Conservation (phyloP, 1,139 yeast species). For the Ashbya aceris region DNA sequence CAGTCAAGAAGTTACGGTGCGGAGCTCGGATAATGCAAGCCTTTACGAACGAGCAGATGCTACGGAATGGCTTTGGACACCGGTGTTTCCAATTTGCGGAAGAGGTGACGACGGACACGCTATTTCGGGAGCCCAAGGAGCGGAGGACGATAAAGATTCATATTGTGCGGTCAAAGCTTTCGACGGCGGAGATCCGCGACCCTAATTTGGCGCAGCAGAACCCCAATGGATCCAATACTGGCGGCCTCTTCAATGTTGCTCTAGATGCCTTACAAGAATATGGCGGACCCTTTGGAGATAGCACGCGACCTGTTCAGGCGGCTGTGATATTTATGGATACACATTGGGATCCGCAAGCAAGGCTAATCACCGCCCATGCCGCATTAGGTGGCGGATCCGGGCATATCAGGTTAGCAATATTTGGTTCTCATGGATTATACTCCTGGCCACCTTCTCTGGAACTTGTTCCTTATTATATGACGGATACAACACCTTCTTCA, state of each 20-base stretch:
- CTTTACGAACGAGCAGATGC: conserved; percentile 86
- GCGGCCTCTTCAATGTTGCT: conserved; percentile 73
- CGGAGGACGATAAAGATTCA: conserved; percentile 72
- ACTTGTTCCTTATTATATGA: conserved; percentile 54
- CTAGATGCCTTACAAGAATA: conserved; percentile 51
- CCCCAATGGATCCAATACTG: conserved; percentile 56
- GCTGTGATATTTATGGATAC: conserved; percentile 81
- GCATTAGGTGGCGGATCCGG: conserved; percentile 86
- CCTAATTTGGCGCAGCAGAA: conserved; percentile 86
- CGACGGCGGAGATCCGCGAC: conserved; percentile 65
- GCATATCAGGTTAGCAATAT: conserved; percentile 68
- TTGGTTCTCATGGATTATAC: conserved; percentile 88
- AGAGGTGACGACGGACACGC: conserved; percentile 45
- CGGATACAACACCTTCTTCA: conserved; percentile 59
- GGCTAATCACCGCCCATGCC: conserved; percentile 76
- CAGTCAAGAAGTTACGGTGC: conserved; percentile 65
- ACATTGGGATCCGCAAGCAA: conserved; percentile 58
- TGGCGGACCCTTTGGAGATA: conserved; percentile 47
- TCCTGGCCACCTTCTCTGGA: conserved; percentile 82
- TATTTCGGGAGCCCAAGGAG: conserved; percentile 33
- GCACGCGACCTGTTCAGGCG: conserved; percentile 52
- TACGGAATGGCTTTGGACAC: conserved; percentile 66
- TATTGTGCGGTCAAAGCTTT: conserved; percentile 54
- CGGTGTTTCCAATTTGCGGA: conserved; percentile 74
- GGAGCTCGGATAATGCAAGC: conserved; percentile 92